A percentile compares a stretch with the other conserved stretches of the same genome.
These are phyloP conservation scores for Leucosporidium yakuticum DNA, from an alignment of 768 basidiomycete genomes.

Conservation along the genomic window DNA sequence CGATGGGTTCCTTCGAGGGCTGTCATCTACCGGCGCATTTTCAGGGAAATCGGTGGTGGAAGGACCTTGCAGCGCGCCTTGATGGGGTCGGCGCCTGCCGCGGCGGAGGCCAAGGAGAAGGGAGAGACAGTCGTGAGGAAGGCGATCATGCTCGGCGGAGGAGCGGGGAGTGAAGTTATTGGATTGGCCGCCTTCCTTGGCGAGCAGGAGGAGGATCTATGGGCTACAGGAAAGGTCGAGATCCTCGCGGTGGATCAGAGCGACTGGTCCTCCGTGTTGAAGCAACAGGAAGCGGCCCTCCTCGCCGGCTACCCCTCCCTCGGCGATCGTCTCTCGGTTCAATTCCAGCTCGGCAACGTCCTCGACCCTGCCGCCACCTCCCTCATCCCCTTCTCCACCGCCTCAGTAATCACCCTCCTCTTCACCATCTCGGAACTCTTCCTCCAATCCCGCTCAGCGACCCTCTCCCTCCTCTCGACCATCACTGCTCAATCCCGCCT, in stretches of 20 bases:
- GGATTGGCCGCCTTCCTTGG: constrained; percentile 18
- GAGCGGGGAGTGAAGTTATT: constrained; percentile 35
- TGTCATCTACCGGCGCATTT: constrained; percentile 32
- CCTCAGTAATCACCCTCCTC: constrained; percentile 33
- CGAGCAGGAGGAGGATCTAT: too few relatives aligned
- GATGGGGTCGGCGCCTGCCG: too few relatives aligned
- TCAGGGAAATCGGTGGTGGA: constrained; percentile 1
- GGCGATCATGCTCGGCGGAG: constrained; percentile 32
- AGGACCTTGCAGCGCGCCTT: background rate
- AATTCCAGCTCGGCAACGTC: background rate
- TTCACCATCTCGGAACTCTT: constrained; percentile 39
- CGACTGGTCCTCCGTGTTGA: constrained; percentile 23
- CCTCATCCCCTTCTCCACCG: constrained; percentile 1
- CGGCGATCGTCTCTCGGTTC: background rate
- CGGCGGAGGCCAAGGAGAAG: background rate
- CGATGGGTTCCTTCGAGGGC: constrained; percentile 34
- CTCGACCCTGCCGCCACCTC: background rate
- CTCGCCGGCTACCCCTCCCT: background rate
- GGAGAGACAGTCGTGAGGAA: background rate
- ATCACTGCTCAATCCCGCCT: constrained; percentile 1
- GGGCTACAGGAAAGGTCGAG: background rate
- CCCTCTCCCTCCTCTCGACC: constrained; percentile 33
- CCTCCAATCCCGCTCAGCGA: constrained; percentile 32
- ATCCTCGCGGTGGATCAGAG: constrained; percentile 24
- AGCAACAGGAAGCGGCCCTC: constrained; percentile 5